Evolutionary conservation across 345 rosid species (phyloP).

Genomic region (Corchorus olitorius): DNA sequence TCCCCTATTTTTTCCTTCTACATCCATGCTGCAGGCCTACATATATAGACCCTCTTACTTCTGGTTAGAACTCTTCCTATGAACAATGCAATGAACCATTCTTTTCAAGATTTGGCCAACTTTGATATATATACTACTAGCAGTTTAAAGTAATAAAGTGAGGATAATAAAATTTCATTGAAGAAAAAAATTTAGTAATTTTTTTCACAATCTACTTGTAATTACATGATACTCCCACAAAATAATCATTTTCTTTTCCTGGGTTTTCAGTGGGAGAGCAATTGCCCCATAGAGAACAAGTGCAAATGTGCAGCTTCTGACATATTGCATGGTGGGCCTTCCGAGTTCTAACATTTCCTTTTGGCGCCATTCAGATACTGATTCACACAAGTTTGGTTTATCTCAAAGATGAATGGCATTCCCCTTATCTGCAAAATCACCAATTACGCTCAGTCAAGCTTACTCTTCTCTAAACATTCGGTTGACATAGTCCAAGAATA

Average conservation of each 20-base stretch:
- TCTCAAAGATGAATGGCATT: slow-evolving; percentile 62
- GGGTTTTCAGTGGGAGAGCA: background rate
- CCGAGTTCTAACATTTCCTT: background rate
- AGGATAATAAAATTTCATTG: background rate
- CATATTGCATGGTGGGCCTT: background rate
- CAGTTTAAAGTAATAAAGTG: background rate
- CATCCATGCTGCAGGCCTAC: too few relatives aligned
- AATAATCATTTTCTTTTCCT: background rate
- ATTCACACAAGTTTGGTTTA: slow-evolving; percentile 44
- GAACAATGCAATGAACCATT: too few relatives aligned
- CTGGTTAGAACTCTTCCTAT: too few relatives aligned
- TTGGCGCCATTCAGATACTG: slow-evolving; percentile 46
- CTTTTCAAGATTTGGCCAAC: too few relatives aligned
- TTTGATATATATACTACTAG: background rate
- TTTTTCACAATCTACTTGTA: background rate
- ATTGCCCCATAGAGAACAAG: background rate
- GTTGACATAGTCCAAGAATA: too few relatives aligned
- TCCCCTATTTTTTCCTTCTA: too few relatives aligned
- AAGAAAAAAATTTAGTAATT: too few relatives aligned
- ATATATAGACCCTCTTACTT: too few relatives aligned
- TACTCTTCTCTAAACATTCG: background rate
- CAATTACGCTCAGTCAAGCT: background rate
- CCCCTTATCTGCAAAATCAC: slow-evolving; percentile 57
- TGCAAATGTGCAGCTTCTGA: background rate
- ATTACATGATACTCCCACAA: background rate